Percentiles rank a stretch among this genome's conserved stretches.
Evolutionary conservation across 768 basidiomycete genomes (phyloP).

Genomic region (Termitomyces sp.): DNA sequence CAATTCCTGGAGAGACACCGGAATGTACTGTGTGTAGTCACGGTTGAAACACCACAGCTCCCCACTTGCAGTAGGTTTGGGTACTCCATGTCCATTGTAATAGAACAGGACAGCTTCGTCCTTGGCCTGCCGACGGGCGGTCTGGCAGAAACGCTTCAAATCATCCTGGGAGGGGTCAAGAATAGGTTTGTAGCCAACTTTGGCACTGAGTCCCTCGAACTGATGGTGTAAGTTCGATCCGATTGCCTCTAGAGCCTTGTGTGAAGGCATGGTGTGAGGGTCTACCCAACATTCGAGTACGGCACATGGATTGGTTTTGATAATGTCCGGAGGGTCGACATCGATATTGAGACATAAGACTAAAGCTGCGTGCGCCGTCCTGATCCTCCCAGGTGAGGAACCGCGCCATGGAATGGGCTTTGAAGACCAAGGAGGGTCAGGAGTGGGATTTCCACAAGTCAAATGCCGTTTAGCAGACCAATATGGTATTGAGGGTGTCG

Average conservation of each 20-base stretch:
- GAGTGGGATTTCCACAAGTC: slow-evolving; percentile 82
- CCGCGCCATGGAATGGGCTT: slow-evolving; percentile 78
- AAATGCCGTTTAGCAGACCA: slow-evolving; percentile 90
- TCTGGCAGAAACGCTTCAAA: slow-evolving; percentile 79
- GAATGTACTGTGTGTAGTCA: slow-evolving; percentile 97
- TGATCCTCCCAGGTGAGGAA: slow-evolving; percentile 76
- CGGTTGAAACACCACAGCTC: slow-evolving; percentile 99
- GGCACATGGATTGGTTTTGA: slow-evolving; percentile 96
- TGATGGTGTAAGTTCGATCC: slow-evolving; percentile 92
- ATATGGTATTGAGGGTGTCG: slow-evolving; percentile 66
- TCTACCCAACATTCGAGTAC: slow-evolving; percentile 97
- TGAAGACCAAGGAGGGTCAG: slow-evolving; percentile 58
- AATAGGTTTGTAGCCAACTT: slow-evolving; percentile 91
- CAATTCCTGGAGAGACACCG: slow-evolving; percentile 89
- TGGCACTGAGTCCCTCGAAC: slow-evolving; percentile 92
- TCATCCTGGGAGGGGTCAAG: slow-evolving; percentile 96
- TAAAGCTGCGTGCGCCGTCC: slow-evolving; percentile 84
- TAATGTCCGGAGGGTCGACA: slow-evolving; percentile 94
- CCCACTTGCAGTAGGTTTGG: slow-evolving; percentile 90
- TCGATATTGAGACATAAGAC: slow-evolving; percentile 96
- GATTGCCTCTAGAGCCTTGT: slow-evolving; percentile 92
- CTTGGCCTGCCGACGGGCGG: slow-evolving; percentile 81
- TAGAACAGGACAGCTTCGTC: slow-evolving; percentile 94
- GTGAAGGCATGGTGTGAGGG: slow-evolving; percentile 85
- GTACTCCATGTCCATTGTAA: slow-evolving; percentile 98